phyloP scores from a whole-genome alignment of 495 filamentous ascomycete species.

The Penicillium goetzii region DNA sequence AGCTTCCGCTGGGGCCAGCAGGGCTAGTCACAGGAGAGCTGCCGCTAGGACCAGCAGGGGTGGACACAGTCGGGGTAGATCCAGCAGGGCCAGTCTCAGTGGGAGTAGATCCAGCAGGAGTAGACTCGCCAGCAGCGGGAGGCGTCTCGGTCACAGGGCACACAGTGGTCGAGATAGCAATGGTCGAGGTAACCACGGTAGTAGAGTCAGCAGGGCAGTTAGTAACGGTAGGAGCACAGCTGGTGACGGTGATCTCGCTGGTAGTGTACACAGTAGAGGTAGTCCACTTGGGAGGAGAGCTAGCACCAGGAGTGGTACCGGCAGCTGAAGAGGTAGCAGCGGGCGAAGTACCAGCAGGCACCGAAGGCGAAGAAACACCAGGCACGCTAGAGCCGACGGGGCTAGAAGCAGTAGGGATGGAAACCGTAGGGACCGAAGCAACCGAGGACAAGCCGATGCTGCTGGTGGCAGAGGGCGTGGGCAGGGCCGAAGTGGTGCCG shows the following conservation, averaged over 20 bases:
- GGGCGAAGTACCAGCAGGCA: slow-evolving; percentile 18
- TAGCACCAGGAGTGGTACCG: slow-evolving; percentile 22
- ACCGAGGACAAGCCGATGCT: slow-evolving; percentile 4
- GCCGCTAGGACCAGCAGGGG: slow-evolving; percentile 12
- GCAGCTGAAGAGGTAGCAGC: slow-evolving; percentile 16
- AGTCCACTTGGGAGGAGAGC: slow-evolving; percentile 38
- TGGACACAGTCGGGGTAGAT: slow-evolving; percentile 20
- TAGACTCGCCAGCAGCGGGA: slow-evolving; percentile 6
- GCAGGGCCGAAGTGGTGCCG: slow-evolving; percentile 38
- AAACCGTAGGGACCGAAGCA: slow-evolving; percentile 10
- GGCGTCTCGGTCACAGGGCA: slow-evolving; percentile 54
- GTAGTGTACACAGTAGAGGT: slow-evolving; percentile 65
- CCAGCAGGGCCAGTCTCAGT: slow-evolving; percentile 9
- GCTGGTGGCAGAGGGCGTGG: slow-evolving; percentile 13
- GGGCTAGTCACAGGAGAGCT: slow-evolving; percentile 5
- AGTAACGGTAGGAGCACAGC: slow-evolving; percentile 60
- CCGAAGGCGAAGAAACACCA: slow-evolving; percentile 13
- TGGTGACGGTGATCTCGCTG: slow-evolving; percentile 59
- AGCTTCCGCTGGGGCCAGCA: not conserved
- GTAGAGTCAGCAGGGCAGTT: slow-evolving; percentile 59
- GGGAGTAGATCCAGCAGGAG: slow-evolving; percentile 20
- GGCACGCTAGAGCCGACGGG: slow-evolving; percentile 5
- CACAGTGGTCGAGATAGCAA: slow-evolving; percentile 60
- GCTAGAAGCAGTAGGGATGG: slow-evolving; percentile 13
- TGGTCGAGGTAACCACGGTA: slow-evolving; percentile 56